Conservation (phyloP, 2,329 filamentous ascomycete genomes). For the Purpureocillium lavendulum region DNA sequence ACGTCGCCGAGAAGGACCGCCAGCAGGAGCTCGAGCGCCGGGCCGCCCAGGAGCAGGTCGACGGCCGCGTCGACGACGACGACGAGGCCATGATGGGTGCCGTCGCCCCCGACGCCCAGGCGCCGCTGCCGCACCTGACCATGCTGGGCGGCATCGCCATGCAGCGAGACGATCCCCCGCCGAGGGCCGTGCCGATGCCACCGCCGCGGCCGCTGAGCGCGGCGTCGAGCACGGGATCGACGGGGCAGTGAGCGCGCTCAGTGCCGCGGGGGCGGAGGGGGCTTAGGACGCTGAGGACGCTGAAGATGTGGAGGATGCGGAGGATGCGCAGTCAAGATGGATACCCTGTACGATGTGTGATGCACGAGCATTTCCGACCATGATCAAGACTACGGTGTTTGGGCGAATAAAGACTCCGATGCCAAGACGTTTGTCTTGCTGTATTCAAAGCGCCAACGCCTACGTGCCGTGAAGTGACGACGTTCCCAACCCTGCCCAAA, state of each 20-base stretch:
- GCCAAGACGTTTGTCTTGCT: no score
- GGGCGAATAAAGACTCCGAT: no score
- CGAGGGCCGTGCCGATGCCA: slow-evolving; percentile 17
- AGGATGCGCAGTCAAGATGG: no score
- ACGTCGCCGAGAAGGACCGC: slow-evolving; percentile 50
- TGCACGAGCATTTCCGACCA: no score
- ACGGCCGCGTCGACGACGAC: slow-evolving; percentile 24
- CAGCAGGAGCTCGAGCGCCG: slow-evolving; percentile 40
- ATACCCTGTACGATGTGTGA: no score
- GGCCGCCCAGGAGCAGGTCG: slow-evolving; percentile 29
- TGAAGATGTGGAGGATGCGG: no score
- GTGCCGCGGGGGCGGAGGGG: neutral
- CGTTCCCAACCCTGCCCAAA: no score
- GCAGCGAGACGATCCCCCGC: slow-evolving; percentile 25
- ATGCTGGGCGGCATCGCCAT: slow-evolving; percentile 29
- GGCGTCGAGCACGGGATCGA: slow-evolving; percentile 26
- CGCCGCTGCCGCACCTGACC: slow-evolving; percentile 10
- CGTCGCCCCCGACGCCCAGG: slow-evolving; percentile 12
- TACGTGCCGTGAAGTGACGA: no score
- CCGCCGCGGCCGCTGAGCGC: slow-evolving; percentile 28
- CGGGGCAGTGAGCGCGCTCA: slow-evolving; percentile 21
- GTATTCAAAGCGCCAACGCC: no score
- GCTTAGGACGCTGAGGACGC: no score
- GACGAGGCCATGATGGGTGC: slow-evolving; percentile 9
- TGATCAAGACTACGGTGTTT: no score